A percentile compares a stretch with the other conserved stretches of the same genome.
phyloP scores from a whole-genome alignment of 306 rosid species.

The Biancaea sappan region DNA sequence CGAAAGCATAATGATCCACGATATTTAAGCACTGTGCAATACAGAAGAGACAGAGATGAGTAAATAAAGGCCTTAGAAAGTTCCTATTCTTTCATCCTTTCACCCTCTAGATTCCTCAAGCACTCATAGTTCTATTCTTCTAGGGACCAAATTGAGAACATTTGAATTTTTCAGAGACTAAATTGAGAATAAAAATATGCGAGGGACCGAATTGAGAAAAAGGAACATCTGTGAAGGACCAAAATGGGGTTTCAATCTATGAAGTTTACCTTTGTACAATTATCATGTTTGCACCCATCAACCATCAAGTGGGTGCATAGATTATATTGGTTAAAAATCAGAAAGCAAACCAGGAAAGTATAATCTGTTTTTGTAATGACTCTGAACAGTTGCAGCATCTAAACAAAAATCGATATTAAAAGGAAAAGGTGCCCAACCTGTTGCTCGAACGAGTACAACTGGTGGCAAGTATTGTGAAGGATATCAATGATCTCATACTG shows the following conservation, averaged over 20 bases:
- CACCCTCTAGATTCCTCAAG: background rate
- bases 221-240: too few relatives aligned
- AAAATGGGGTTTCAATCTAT: background rate
- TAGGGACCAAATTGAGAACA: too few relatives aligned
- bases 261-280: slow-evolving; percentile 13
- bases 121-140: background rate
- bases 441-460: slow-evolving; percentile 35
- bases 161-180: too few relatives aligned
- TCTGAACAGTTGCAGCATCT: background rate
- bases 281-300: slow-evolving; percentile 16
- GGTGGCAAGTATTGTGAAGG: slow-evolving; percentile 54
- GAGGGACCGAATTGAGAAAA: too few relatives aligned
- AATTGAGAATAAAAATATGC: too few relatives aligned
- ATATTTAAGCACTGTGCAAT: slow-evolving; percentile 59
- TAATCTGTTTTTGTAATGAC: slow-evolving; percentile 2
- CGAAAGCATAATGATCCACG: slow-evolving; percentile 74
- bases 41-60: slow-evolving; percentile 21
- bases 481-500: slow-evolving; percentile 53
- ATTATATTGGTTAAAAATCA: slow-evolving; percentile 19
- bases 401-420: slow-evolving; percentile 7
- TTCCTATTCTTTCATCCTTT: slow-evolving; percentile 19
- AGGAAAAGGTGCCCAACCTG: slow-evolving; percentile 49
- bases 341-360: background rate
- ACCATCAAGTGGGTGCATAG: background rate
- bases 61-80: background rate